These are phyloP conservation scores for Penicillium sp. DNA, from an alignment of 2,329 filamentous ascomycete genomes.

Conservation along the genomic window DNA sequence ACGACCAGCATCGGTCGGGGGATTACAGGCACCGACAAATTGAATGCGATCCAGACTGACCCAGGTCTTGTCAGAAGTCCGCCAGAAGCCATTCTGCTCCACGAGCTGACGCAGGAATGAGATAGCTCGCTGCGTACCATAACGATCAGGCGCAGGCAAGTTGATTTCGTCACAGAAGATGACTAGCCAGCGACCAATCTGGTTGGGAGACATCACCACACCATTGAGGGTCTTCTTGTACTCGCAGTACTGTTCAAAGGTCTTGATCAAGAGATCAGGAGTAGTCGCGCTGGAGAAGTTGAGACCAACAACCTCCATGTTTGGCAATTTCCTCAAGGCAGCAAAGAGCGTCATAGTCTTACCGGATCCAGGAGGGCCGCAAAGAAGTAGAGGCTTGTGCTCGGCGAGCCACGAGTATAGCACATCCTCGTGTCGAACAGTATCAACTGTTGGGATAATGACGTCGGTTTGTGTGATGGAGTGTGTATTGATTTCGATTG, in stretches of 20 bases:
- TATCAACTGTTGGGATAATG: slow-evolving; percentile 96
- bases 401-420: slow-evolving; percentile 99
- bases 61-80: slow-evolving; percentile 95
- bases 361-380: slow-evolving; percentile 94
- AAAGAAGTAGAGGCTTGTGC: slow-evolving; percentile 94
- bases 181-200: slow-evolving; percentile 96
- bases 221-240: slow-evolving; percentile 98
- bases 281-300: slow-evolving; percentile 99
- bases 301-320: slow-evolving; percentile 98
- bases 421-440: slow-evolving; percentile 96
- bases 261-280: slow-evolving; percentile 96
- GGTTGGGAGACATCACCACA: slow-evolving; percentile 89
- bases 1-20: slow-evolving; percentile 93
- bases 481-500: slow-evolving; percentile 95
- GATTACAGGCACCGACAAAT: slow-evolving; percentile 98
- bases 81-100: slow-evolving; percentile 99
- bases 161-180: slow-evolving; percentile 99
- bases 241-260: slow-evolving; percentile 98
- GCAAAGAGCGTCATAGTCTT: slow-evolving; percentile 99
- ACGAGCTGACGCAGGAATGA: slow-evolving; percentile 96
- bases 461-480: slow-evolving; percentile 97
- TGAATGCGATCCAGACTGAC: slow-evolving; percentile 96
- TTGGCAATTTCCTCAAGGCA: slow-evolving; percentile 89
- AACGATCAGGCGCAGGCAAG: slow-evolving; percentile 93
- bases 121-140: slow-evolving; percentile 94